Evolutionary conservation across 2,329 filamentous ascomycete genomes (phyloP).

Genomic region (Chaetomium globosum): DNA sequence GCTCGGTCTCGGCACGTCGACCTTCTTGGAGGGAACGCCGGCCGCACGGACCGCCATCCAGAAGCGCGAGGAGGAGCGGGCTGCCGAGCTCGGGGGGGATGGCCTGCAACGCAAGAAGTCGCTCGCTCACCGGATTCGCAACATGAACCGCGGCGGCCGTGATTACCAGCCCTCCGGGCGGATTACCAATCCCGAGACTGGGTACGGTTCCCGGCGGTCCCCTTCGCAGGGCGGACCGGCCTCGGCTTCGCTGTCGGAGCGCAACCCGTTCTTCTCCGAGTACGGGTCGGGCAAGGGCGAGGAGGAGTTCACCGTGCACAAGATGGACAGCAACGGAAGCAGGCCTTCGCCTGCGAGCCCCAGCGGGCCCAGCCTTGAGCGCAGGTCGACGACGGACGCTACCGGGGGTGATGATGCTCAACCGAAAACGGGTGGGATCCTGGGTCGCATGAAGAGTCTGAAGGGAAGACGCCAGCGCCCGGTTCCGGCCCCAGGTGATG

Average conservation of each 20-base stretch:
- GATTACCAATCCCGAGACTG: slow-evolving; percentile 58
- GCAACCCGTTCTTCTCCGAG: slow-evolving; percentile 83
- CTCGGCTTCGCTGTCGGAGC: slow-evolving; percentile 48
- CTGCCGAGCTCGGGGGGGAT: slow-evolving; percentile 55
- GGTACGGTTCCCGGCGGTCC: slow-evolving; percentile 47
- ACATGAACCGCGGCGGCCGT: slow-evolving; percentile 73
- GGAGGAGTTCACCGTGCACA: slow-evolving; percentile 51
- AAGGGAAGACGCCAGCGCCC: slow-evolving; percentile 64
- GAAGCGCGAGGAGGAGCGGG: slow-evolving; percentile 70
- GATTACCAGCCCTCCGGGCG: slow-evolving; percentile 63
- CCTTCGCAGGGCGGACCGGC: slow-evolving; percentile 42
- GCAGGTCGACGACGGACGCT: slow-evolving; percentile 65
- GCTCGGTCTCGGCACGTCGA: slow-evolving; percentile 86
- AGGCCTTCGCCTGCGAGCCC: slow-evolving; percentile 60
- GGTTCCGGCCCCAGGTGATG: slow-evolving; percentile 39
- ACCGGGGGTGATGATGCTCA: slow-evolving; percentile 43
- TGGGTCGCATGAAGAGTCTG: slow-evolving; percentile 80
- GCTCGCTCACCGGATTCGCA: slow-evolving; percentile 85
- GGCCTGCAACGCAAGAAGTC: slow-evolving; percentile 90
- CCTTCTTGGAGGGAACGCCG: slow-evolving; percentile 91
- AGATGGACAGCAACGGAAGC: slow-evolving; percentile 44
- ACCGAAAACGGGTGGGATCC: slow-evolving; percentile 57
- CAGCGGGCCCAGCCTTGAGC: slow-evolving; percentile 57
- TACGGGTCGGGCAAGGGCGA: slow-evolving; percentile 66
- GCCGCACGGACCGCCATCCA: slow-evolving; percentile 79